Conservation (phyloP, 2,329 filamentous ascomycete species). For the Xylaria sp. region DNA sequence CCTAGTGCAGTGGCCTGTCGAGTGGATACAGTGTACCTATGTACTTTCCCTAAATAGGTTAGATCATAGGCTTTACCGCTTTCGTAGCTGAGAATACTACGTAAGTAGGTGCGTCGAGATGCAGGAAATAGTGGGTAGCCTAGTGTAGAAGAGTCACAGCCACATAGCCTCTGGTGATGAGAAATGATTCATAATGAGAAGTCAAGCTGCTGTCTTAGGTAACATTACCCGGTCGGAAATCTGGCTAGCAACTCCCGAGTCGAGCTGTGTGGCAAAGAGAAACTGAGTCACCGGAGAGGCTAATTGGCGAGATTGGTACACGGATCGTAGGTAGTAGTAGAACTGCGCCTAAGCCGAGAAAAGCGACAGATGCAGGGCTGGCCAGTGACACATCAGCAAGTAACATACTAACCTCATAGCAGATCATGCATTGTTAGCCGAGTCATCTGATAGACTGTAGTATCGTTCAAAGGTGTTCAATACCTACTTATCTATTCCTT, state of each 20-base stretch:
- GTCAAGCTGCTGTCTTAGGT: not conserved
- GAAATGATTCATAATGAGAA: conserved; percentile 35
- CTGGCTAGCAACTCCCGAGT: not conserved
- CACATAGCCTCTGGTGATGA: conserved; percentile 31
- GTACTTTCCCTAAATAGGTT: not conserved
- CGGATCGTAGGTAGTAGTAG: not conserved
- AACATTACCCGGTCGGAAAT: too few species aligned
- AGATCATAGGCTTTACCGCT: not conserved
- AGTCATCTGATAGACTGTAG: too few species aligned
- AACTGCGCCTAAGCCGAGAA: not conserved
- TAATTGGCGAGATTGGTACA: not conserved
- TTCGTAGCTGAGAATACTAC: not conserved
- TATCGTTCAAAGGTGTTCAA: too few species aligned
- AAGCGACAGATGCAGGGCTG: not conserved
- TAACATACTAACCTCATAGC: too few species aligned
- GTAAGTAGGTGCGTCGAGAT: too few species aligned
- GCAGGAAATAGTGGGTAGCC: too few species aligned
- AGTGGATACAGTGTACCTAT: conserved; percentile 13
- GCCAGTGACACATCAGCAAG: conserved; percentile 1
- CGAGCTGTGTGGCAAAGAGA: conserved; percentile 25
- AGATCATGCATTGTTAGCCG: not conserved
- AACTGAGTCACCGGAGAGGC: conserved; percentile 28
- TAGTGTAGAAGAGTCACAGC: conserved; percentile 20
- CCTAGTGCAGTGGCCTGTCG: conserved; percentile 16
- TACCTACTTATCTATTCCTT: not conserved